A percentile compares a stretch with the other conserved stretches of the same genome.
Evolutionary conservation across 2,329 filamentous ascomycete genomes (phyloP).

Genomic region (Rutstroemia sp.): DNA sequence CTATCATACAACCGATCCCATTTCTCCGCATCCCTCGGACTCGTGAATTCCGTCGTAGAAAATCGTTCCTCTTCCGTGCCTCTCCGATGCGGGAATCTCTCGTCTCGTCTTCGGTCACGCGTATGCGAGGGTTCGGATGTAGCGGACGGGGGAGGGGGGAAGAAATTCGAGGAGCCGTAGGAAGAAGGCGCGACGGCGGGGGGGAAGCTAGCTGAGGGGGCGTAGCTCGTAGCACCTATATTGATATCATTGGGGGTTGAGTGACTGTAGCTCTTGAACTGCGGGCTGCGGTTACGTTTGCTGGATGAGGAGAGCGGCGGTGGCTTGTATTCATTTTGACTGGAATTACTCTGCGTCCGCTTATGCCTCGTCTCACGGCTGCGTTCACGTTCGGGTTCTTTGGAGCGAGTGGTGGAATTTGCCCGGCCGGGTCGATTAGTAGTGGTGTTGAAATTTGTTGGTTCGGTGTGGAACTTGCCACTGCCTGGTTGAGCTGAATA

Average conservation of each 20-base stretch:
- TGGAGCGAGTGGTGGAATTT: slow-evolving; percentile 20
- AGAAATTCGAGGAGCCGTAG: slow-evolving; percentile 17
- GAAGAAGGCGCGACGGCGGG: slow-evolving; percentile 15
- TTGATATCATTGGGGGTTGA: slow-evolving; percentile 23
- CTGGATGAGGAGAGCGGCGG: slow-evolving; percentile 7
- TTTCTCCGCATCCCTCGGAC: slow-evolving; percentile 26
- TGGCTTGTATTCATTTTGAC: slow-evolving; percentile 15
- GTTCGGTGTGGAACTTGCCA: slow-evolving; percentile 47
- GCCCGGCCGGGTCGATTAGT: slow-evolving; percentile 14
- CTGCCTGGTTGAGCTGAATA: slow-evolving; percentile 52
- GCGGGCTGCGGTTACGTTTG: slow-evolving; percentile 18
- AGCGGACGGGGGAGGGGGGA: slow-evolving; percentile 23
- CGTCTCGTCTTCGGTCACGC: slow-evolving; percentile 16
- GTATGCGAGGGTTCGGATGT: slow-evolving; percentile 9
- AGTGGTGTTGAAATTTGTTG: slow-evolving; percentile 13
- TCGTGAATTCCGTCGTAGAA: slow-evolving; percentile 21
- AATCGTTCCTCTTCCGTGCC: slow-evolving; percentile 19
- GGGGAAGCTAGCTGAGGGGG: slow-evolving; percentile 10
- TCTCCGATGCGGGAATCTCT: slow-evolving; percentile 13
- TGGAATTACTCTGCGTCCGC: slow-evolving; percentile 19
- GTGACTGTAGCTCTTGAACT: slow-evolving; percentile 22
- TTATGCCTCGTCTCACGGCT: slow-evolving; percentile 4
- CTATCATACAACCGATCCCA: slow-evolving; percentile 23
- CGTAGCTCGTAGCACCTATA: slow-evolving; percentile 2
- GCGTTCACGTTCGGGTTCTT: slow-evolving; percentile 8